Conservation (phyloP, 495 filamentous ascomycete species). For the Corynascus novoguineensis region DNA sequence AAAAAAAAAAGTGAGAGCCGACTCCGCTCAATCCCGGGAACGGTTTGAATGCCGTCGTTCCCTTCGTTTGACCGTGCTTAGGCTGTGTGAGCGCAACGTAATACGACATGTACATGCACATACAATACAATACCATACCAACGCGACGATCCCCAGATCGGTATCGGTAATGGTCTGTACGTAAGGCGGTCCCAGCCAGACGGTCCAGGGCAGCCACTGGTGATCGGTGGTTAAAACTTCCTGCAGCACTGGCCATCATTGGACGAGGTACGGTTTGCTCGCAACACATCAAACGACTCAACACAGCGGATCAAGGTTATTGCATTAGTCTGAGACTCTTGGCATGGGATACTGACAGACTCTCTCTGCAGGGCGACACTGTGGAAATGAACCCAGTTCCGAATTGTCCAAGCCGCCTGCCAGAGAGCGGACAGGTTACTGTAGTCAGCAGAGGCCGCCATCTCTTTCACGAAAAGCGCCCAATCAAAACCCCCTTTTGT, state of each 20-base stretch:
- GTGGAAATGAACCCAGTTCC: no score
- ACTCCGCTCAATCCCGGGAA: no score
- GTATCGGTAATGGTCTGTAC: no score
- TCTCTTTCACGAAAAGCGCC: not conserved
- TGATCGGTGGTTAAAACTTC: constrained; percentile 11
- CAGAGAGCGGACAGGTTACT: not conserved
- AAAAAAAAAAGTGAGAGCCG: no score
- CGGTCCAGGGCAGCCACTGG: constrained; percentile 24
- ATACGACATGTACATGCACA: no score
- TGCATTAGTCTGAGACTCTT: constrained; percentile 10
- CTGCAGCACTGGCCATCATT: constrained; percentile 18
- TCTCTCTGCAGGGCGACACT: no score
- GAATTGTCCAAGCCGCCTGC: not conserved
- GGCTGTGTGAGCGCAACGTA: not conserved
- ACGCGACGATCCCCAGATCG: constrained; percentile 7
- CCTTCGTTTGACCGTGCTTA: no score
- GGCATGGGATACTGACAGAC: constrained; percentile 3
- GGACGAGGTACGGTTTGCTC: constrained; percentile 18
- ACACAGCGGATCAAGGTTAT: not conserved
- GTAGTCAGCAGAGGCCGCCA: constrained; percentile 24
- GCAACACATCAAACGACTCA: not conserved
- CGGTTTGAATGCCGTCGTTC: no score
- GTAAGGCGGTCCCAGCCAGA: constrained; percentile 14
- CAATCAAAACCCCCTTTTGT: constrained; percentile 4
- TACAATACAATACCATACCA: not conserved